Percentiles rank a stretch among this genome's conserved stretches.
These are phyloP conservation scores for Lophiostoma macrostomum DNA, from an alignment of 495 filamentous ascomycete species.

Conservation along the genomic window DNA sequence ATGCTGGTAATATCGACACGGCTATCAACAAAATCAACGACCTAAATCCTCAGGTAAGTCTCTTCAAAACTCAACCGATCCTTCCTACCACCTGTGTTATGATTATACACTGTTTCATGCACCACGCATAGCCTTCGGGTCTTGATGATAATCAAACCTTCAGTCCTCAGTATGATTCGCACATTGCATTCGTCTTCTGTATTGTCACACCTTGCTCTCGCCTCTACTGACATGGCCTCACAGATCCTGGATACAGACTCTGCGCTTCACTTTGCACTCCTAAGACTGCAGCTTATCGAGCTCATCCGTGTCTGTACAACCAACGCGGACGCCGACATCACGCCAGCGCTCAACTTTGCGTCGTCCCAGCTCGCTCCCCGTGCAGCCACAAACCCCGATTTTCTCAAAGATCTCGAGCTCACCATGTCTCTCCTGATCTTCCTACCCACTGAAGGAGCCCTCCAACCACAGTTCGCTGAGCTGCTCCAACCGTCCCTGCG, in stretches of 20 bases:
- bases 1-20: conserved; percentile 75
- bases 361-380: conserved; percentile 80
- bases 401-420: conserved; percentile 82
- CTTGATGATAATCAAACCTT: conserved; percentile 94
- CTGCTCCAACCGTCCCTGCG: conserved; percentile 81
- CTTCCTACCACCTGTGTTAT: conserved; percentile 54
- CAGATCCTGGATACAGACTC: conserved; percentile 80
- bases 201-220: conserved; percentile 1
- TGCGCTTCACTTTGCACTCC: conserved; percentile 83
- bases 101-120: conserved; percentile 98
- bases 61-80: background rate
- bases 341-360: conserved; percentile 80
- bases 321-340: conserved; percentile 67
- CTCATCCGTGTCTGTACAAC: conserved; percentile 75
- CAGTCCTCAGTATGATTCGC: conserved; percentile 90
- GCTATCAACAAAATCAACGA: conserved; percentile 89
- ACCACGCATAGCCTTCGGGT: conserved; percentile 95
- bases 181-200: conserved; percentile 34
- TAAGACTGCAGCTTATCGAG: conserved; percentile 89
- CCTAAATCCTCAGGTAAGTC: conserved; percentile 80
- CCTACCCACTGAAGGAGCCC: conserved; percentile 66
- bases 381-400: conserved; percentile 75
- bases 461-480: conserved; percentile 69
- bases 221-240: conserved; percentile 11
- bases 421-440: conserved; percentile 89